Evolutionary conservation across 2,329 filamentous ascomycete genomes (phyloP).

Genomic region (Ophiocordyceps polyrhachis-furcata): DNA sequence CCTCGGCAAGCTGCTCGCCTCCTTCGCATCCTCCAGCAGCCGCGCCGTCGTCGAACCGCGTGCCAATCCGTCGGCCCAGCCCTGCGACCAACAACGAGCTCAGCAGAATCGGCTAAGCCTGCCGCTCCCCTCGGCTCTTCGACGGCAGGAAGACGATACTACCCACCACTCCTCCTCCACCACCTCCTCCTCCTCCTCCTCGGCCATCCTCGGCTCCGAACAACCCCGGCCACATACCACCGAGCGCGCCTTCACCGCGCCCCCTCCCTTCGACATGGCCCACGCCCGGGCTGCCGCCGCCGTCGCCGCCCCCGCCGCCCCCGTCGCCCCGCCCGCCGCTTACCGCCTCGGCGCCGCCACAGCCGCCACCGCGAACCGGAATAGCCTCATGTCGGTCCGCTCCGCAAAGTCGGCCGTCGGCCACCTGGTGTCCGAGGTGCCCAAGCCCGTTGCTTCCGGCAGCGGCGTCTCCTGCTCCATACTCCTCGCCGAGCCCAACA

Average conservation of each 20-base stretch:
- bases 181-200: neutral
- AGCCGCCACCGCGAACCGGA: conserved; percentile 17
- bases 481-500: conserved; percentile 57
- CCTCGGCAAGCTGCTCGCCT: conserved; percentile 4
- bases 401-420: conserved; percentile 31
- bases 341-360: conserved; percentile 7
- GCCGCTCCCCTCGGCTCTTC: neutral
- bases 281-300: conserved; percentile 1
- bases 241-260: neutral
- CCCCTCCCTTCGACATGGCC: conserved; percentile 1
- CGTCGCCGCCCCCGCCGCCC: conserved; percentile 11
- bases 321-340: conserved; percentile 6
- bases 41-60: neutral
- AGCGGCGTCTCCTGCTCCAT: conserved; percentile 61
- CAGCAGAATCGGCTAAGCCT: neutral
- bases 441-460: conserved; percentile 62
- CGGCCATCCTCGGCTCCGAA: neutral
- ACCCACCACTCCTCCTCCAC: too few species aligned
- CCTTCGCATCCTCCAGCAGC: conserved; percentile 1
- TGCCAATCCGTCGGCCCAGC: conserved; percentile 3
- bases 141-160: neutral
- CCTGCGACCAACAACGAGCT: conserved; percentile 13
- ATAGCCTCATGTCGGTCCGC: conserved; percentile 31
- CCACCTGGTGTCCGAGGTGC: conserved; percentile 32
- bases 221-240: neutral